phyloP scores from a whole-genome alignment of 768 basidiomycete genomes.

The Fomitopsis serialis region DNA sequence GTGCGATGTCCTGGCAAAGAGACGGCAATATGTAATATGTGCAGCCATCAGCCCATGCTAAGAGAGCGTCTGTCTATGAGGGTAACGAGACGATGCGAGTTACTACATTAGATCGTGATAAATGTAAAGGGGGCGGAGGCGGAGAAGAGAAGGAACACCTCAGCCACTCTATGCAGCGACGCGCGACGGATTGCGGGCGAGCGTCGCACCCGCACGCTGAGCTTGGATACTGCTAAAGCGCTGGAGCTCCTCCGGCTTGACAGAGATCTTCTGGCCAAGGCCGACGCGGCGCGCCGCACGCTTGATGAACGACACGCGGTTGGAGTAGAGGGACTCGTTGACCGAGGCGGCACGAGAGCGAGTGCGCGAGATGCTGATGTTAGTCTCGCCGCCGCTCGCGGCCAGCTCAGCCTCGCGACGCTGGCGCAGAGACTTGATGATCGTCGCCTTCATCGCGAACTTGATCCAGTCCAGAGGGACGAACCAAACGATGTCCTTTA shows the following conservation, averaged over 20 bases:
- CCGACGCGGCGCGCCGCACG: slow-evolving; percentile 86
- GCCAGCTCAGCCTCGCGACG: slow-evolving; percentile 41
- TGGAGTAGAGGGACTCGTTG: slow-evolving; percentile 91
- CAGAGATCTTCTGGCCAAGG: slow-evolving; percentile 72
- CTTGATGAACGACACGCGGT: slow-evolving; percentile 90
- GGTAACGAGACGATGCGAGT: background rate
- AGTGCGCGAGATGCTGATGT: slow-evolving; percentile 78
- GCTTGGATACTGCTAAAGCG: slow-evolving; percentile 87
- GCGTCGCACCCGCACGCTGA: slow-evolving; percentile 62
- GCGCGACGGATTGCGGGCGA: slow-evolving; percentile 70
- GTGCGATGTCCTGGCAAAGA: background rate
- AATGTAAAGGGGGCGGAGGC: background rate
- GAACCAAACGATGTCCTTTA: slow-evolving; percentile 93
- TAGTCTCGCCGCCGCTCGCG: slow-evolving; percentile 34
- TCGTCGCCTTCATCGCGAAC: slow-evolving; percentile 91
- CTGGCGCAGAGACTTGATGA: slow-evolving; percentile 79
- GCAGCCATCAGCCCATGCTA: background rate
- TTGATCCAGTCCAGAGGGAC: slow-evolving; percentile 93
- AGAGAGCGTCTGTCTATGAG: background rate
- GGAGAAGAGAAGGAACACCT: too few species aligned
- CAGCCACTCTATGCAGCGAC: slow-evolving; percentile 31
- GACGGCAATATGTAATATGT: background rate
- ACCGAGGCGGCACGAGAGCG: slow-evolving; percentile 85
- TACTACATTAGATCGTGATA: background rate
- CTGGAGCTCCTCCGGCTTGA: slow-evolving; percentile 82